Evolutionary conservation across 2,329 filamentous ascomycete genomes (phyloP), one percentile per base, ranked within the genome.

Genomic region (Hymenoscyphus repandus): DNA sequence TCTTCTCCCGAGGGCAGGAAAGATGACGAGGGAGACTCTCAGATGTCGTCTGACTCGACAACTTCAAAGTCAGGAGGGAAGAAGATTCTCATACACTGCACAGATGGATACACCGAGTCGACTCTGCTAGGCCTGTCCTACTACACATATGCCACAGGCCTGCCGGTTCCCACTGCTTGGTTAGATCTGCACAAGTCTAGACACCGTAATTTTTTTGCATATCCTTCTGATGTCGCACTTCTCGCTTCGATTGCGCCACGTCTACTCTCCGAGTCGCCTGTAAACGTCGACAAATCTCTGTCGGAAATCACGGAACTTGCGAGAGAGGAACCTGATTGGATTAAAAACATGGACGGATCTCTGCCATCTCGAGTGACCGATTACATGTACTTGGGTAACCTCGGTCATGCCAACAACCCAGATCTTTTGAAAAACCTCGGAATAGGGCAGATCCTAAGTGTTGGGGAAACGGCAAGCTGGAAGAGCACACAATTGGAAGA

Each of bases 341-440:
- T 96, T 50, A 74, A 80, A 27, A 82, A 82, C 49, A 81, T 96
- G 58, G 92, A 97, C 66, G 93, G 93, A 4, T 96, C 90, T 20
- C 77, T 97, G 18, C 93, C 93, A 1, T 96, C 89, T 64, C 82
- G 92, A 12, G 80, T 99, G 36, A 72, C 96, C 38, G 85, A 91
- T 48, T 96, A 97, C 65, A 90, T 99, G 84, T 99, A 99, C 65
- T 79, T 99, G 11, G 93, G 93, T 1, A 97, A 97, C 62, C 76
- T 97, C 13, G 83, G 82, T 0, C 93, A 99, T 66, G 93, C 93
- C 6, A 97, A 97, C 65, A 97, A 97, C 61, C 89, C 91, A 0
- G 86, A 88, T 49, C 72, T 99, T 31, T 72, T 99, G 31, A 78
- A 75, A 55, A 81, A 85, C 40, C 72, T 99, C 52, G 92, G 92